Percentiles rank a stretch among this genome's conserved stretches.
These are phyloP conservation scores for Ganoderma meredithae DNA, from an alignment of 1,284 basidiomycete species.

Conservation along the genomic window DNA sequence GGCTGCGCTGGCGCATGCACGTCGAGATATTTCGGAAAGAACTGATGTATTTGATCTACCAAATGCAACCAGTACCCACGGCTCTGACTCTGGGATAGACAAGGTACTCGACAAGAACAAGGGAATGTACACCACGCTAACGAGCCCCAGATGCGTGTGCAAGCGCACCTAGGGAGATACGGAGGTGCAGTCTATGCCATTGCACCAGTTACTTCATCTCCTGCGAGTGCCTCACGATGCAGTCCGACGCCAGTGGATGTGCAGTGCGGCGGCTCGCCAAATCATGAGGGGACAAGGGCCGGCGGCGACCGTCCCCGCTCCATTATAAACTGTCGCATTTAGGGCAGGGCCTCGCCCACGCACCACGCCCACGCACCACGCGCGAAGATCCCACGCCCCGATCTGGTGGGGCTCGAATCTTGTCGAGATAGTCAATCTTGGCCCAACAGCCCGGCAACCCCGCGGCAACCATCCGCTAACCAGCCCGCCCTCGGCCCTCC, in stretches of 20 bases:
- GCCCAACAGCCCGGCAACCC: conserved; percentile 23
- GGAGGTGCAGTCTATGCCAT: conserved; percentile 82
- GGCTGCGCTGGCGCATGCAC: background rate
- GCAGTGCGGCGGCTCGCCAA: conserved; percentile 60
- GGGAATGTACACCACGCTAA: conserved; percentile 82
- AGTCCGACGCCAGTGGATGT: conserved; percentile 59
- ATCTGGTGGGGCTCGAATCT: conserved; percentile 32
- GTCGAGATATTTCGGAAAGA: background rate
- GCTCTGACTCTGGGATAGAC: background rate
- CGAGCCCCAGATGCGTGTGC: conserved; percentile 73
- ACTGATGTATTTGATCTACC: background rate
- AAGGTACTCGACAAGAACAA: background rate
- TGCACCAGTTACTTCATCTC: conserved; percentile 88
- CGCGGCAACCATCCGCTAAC: conserved; percentile 24
- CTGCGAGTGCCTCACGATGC: conserved; percentile 81
- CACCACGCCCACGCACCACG: conserved; percentile 7
- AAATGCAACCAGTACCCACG: conserved; percentile 1
- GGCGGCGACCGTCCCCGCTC: conserved; percentile 13
- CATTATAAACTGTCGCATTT: conserved; percentile 36
- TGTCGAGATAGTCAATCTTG: conserved; percentile 21
- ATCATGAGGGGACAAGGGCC: conserved; percentile 64
- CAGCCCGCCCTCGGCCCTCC: conserved; percentile 10
- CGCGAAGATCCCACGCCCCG: conserved; percentile 33
- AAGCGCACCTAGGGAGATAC: conserved; percentile 78
- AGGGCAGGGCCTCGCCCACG: conserved; percentile 38